Evolutionary conservation across 1,284 basidiomycete genomes (phyloP), one percentile per base, ranked within the genome.

Genomic region (Cryptococcus sp.): DNA sequence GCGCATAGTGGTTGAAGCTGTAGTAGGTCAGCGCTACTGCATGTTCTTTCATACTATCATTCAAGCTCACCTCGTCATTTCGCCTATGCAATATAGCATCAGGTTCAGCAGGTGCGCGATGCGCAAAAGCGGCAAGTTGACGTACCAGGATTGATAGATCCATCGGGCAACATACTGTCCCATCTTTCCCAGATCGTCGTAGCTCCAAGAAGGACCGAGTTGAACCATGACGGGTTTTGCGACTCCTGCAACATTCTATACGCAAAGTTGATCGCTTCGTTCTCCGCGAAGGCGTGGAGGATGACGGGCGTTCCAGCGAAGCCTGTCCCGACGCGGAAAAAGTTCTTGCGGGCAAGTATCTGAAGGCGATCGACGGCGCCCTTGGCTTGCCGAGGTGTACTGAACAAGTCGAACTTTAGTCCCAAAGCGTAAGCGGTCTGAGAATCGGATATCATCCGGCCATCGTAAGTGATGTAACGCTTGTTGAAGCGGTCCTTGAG

Each of bases 151-250:
- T 73, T 73, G 53, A 73, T 70, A 3, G 54, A 59, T 5, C 70
- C 70, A 50, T 73, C 67, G 22, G 70, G 67, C 25, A 71, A 50
- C 62, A 73, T 61, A 35, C 54, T 59, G 48, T 73, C 62, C 70
- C 70, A 73, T 42, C 71, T 55, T 51, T 73, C 70, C 71, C 70
- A 73, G 23, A 72, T 66, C 2, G 70, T 70, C 7, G 71, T 71
- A 0, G 70, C 62, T 8, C 65, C 67, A 62, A 69, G 66, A 7
- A 60, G 44, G 5, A 73, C 60, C 6, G 67, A 65, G 49, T 70
- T 69, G 5, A 72, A 52, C 63, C 61, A 69, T 11, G 53, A 57
- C 0, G 70, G 72, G 38, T 61, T 64, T 31, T 54, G 47, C 46
- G 62, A 62, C 54, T 69, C 68, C 51, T 70, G 65, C 3, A 74